Evolutionary conservation across 331 rosid species (phyloP), one percentile per base, ranked within the genome.

Genomic region (Pyrus hybrid): DNA sequence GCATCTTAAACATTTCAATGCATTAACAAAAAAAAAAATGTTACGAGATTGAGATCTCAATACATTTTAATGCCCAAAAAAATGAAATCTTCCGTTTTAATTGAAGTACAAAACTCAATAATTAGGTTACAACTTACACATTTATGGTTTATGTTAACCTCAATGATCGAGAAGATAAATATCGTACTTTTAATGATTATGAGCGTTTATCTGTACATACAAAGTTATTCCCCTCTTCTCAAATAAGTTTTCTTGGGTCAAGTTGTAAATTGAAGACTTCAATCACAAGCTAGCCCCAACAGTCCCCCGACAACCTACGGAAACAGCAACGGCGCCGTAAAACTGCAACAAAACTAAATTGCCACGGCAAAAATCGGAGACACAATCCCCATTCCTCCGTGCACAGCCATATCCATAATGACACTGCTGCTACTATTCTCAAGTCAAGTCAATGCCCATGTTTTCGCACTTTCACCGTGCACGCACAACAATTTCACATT

Each of bases 311-410:
- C 21, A 17, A 8, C 57, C 57, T 17, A 6, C 9, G 6, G 17
- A 28, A 66, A 35, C 28, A 35, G 7, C 61, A 22, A 3, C 30
- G 2, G 29, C 68, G 68, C 20, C 58, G 68, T 72, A 14, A 22
- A 32, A 66, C 56, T 29, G 77, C 60, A 57, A 17, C 70, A 71
- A 77, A 68, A 28, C 70, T 70, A 37, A 23, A 60, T 26, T 21
- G 72, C 56, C 12, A 78, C 86, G 72, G 78, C 71, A 70, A 70
- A 65, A 74, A 75, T 75, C 23, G 23, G 22, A 66, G 74, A 75
- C 80, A 68, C 68, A 67, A 79, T 64, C 76, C 63, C 65, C 5
- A 7, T 37, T 61, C 28, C 14, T 26, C 43, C 60, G 43, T 58
- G 30, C 21, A 54, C 68, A 2, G 56, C 7, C 65, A 73, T 56